phyloP scores from a whole-genome alignment of 169 alveolate species.

The Eimeria mitis region DNA sequence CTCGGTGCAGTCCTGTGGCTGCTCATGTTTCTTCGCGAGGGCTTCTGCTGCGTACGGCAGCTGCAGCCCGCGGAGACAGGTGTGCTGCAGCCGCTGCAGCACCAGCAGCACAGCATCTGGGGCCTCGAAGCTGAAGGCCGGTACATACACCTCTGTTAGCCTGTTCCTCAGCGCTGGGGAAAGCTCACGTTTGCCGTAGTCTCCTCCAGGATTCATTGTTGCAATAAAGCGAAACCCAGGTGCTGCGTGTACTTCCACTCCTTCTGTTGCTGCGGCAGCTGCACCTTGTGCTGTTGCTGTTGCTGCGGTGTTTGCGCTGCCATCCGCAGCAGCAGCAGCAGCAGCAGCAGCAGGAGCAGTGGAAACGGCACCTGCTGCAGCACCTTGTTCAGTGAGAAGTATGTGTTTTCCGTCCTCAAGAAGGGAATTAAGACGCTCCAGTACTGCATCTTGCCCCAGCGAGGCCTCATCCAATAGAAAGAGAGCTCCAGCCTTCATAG shows the following conservation, averaged over 20 bases:
- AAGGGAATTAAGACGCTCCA: conserved; percentile 99
- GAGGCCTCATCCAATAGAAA: conserved; percentile 99
- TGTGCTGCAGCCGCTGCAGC: conserved; percentile 71
- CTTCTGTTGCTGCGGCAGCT: conserved; percentile 83
- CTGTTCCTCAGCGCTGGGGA: conserved; percentile 99
- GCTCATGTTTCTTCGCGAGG: background rate
- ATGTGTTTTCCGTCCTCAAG: conserved; percentile 93
- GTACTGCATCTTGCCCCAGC: conserved; percentile 99
- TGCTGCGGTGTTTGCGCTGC: background rate
- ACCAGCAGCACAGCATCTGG: conserved; percentile 71
- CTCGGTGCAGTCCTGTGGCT: background rate
- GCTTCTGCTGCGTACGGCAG: conserved; percentile 49
- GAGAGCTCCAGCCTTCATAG: conserved; percentile 97
- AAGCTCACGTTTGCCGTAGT: conserved; percentile 99
- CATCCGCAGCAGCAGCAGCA: conserved; percentile 1
- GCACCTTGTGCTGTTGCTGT: conserved; percentile 78
- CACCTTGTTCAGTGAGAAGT: conserved; percentile 87
- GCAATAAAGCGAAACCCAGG: conserved; percentile 97
- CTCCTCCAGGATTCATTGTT: conserved; percentile 99
- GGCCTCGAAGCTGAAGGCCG: conserved; percentile 79
- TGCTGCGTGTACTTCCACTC: conserved; percentile 87
- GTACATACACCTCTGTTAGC: conserved; percentile 98
- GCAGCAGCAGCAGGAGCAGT: conserved; percentile 8
- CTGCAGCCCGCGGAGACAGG: conserved; percentile 23
- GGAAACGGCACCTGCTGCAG: conserved; percentile 51